These are phyloP conservation scores for Coriaria nepalensis DNA, from an alignment of 306 rosid genomes.

Conservation along the genomic window DNA sequence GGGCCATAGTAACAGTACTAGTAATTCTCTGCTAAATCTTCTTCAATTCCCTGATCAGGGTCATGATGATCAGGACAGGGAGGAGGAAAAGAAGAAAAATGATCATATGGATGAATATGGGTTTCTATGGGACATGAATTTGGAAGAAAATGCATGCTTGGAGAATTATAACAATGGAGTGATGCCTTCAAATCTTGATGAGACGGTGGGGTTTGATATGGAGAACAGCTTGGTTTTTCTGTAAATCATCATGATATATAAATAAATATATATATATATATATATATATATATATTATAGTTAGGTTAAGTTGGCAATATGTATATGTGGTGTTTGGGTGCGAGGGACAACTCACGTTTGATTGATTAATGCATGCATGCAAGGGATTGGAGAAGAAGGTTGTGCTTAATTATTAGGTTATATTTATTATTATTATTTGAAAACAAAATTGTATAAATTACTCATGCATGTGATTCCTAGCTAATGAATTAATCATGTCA, in stretches of 20 bases:
- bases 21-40: conserved; percentile 37
- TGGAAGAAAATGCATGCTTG: conserved; percentile 40
- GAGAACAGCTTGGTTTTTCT: conserved; percentile 50
- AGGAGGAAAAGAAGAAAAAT: conserved; percentile 31
- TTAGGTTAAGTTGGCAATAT: not conserved
- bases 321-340: conserved; percentile 6
- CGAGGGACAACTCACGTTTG: conserved; percentile 1
- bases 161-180: conserved; percentile 19
- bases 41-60: conserved; percentile 37
- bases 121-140: conserved; percentile 66
- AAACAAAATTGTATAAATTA: not conserved
- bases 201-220: conserved; percentile 48
- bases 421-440: not conserved
- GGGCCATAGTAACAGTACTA: conserved; percentile 16
- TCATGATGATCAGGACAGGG: conserved; percentile 17
- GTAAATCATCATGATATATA: conserved; percentile 11
- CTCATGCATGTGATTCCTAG: too few relatives aligned
- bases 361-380: not conserved
- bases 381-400: not conserved
- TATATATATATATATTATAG: not conserved
- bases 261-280: not conserved
- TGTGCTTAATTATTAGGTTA: not conserved
- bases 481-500: too few relatives aligned
- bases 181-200: conserved; percentile 31
- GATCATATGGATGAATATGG: conserved; percentile 48